Evolutionary conservation across 2,329 filamentous ascomycete species (phyloP).

Genomic region (Trichoderma koningiopsis): DNA sequence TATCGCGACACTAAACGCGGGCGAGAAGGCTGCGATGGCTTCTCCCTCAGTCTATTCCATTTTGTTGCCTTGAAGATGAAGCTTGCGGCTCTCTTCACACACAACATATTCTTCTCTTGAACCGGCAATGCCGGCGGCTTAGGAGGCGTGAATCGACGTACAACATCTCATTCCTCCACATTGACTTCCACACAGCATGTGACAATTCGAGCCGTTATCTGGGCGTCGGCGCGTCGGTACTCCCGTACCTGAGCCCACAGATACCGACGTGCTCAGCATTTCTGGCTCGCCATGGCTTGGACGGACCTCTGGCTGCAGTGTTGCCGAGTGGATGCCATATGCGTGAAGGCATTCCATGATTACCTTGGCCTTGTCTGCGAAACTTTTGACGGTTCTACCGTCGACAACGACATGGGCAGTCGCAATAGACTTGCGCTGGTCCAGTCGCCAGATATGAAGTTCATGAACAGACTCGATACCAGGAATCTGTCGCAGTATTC

Average conservation of each 20-base stretch:
- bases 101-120: neutral
- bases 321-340: constrained; percentile 72
- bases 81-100: neutral
- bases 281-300: constrained; percentile 16
- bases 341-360: constrained; percentile 71
- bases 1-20: neutral
- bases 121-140: neutral
- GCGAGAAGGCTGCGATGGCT: neutral
- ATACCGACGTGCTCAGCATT: constrained; percentile 19
- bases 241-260: constrained; percentile 24
- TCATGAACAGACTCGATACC: constrained; percentile 70
- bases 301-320: constrained; percentile 65
- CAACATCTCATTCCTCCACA: constrained; percentile 59
- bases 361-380: constrained; percentile 61
- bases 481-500: constrained; percentile 52
- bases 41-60: neutral
- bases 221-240: constrained; percentile 30
- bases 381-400: constrained; percentile 57
- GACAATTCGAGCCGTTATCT: constrained; percentile 43
- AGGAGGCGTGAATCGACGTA: constrained; percentile 25
- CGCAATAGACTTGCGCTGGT: constrained; percentile 70
- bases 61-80: neutral
- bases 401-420: constrained; percentile 69
- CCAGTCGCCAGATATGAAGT: constrained; percentile 72
- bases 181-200: constrained; percentile 53